These are phyloP conservation scores for Tinospora cordifolia DNA, from an alignment of 164 flowering plant species.

Conservation along the genomic window DNA sequence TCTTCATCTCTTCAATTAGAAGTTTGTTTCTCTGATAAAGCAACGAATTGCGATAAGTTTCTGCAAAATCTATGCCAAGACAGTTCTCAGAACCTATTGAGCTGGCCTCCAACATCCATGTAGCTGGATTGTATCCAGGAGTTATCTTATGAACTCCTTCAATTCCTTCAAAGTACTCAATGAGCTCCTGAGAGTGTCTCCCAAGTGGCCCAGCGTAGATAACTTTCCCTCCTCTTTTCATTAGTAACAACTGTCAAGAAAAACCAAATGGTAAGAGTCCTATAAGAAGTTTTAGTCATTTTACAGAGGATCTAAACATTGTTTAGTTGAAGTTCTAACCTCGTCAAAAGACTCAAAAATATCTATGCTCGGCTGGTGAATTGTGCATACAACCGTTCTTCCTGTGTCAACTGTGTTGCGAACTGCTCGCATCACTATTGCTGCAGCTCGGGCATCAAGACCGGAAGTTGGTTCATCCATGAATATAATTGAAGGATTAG, in stretches of 20 bases:
- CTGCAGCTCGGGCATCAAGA: slow-evolving; percentile 97
- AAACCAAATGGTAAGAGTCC: neutral
- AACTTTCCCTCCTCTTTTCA: slow-evolving; percentile 97
- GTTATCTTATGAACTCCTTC: slow-evolving; percentile 60
- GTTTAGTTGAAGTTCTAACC: slow-evolving; percentile 26
- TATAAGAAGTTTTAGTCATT: neutral
- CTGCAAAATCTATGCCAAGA: slow-evolving; percentile 65
- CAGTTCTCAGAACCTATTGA: slow-evolving; percentile 54
- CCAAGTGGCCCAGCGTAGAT: slow-evolving; percentile 89
- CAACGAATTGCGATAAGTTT: slow-evolving; percentile 48
- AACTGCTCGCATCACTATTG: slow-evolving; percentile 93
- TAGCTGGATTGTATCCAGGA: slow-evolving; percentile 71
- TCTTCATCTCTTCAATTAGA: slow-evolving; percentile 19
- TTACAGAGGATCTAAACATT: neutral
- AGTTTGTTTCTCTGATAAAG: slow-evolving; percentile 44
- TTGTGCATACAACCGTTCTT: slow-evolving; percentile 93
- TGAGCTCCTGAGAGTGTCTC: slow-evolving; percentile 57
- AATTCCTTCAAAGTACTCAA: slow-evolving; percentile 74
- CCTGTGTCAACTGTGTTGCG: slow-evolving; percentile 97
- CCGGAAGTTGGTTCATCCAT: slow-evolving; percentile 99
- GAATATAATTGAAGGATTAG: slow-evolving; percentile 94
- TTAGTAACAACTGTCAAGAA: slow-evolving; percentile 46
- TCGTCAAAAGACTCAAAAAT: slow-evolving; percentile 97
- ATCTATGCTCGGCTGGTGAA: slow-evolving; percentile 96
- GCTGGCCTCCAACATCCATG: slow-evolving; percentile 91